A percentile compares a stretch with the other conserved stretches of the same genome.
Evolutionary conservation across 2,329 filamentous ascomycete species (phyloP).

Genomic region (Pyrenophora tritici-repentis): DNA sequence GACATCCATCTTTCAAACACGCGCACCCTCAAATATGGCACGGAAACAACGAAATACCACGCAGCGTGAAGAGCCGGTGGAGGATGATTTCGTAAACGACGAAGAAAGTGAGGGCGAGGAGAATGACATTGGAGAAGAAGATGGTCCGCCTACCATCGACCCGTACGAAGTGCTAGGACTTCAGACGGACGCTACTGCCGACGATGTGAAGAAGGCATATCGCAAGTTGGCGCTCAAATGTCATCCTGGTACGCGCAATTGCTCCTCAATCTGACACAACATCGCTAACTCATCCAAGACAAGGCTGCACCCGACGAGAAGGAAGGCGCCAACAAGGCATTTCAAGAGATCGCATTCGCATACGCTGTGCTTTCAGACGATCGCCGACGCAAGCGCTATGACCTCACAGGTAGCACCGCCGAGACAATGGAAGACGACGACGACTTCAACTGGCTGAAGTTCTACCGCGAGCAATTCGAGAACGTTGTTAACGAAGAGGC

Average conservation of each 20-base stretch:
- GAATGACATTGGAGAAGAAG: conserved; percentile 37
- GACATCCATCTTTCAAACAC: conserved; percentile 12
- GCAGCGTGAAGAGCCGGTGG: conserved; percentile 9
- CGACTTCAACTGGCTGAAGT: conserved; percentile 85
- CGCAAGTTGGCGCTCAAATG: conserved; percentile 85
- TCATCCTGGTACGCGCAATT: conserved; percentile 64
- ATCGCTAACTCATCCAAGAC: conserved; percentile 57
- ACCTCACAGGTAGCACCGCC: conserved; percentile 84
- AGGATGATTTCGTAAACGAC: conserved; percentile 41
- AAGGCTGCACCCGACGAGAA: conserved; percentile 74
- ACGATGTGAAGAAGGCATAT: conserved; percentile 88
- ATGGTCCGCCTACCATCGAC: conserved; percentile 68
- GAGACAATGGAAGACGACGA: conserved; percentile 76
- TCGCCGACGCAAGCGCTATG: conserved; percentile 80
- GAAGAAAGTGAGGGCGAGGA: conserved; percentile 50
- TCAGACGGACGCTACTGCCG: conserved; percentile 69
- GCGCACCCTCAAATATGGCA: conserved; percentile 8
- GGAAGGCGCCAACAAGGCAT: conserved; percentile 74
- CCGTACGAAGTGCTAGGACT: conserved; percentile 83
- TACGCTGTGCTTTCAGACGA: conserved; percentile 91
- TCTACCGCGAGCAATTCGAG: conserved; percentile 82
- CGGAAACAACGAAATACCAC: conserved; percentile 11
- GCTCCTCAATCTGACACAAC: conserved; percentile 14
- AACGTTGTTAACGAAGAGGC: conserved; percentile 74
- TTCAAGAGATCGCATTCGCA: conserved; percentile 90